A percentile compares a stretch with the other conserved stretches of the same genome.
These are phyloP conservation scores for Venturia asperata DNA, from an alignment of 2,329 filamentous ascomycete genomes.

Conservation along the genomic window DNA sequence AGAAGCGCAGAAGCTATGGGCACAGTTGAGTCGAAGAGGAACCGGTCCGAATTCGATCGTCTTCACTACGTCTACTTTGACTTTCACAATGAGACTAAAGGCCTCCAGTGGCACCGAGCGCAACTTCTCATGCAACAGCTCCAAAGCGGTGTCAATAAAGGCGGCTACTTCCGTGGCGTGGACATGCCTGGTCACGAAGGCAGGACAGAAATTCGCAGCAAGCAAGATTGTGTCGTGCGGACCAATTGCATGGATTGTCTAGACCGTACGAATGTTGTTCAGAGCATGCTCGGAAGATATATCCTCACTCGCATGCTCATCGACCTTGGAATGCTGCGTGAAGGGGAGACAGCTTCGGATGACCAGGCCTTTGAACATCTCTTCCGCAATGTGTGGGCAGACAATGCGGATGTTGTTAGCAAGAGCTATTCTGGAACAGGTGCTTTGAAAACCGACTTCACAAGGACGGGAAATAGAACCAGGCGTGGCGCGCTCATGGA, in stretches of 20 bases:
- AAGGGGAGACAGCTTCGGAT: conserved; percentile 70
- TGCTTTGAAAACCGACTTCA: conserved; percentile 96
- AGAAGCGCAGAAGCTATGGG: conserved; percentile 73
- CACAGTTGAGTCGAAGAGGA: conserved; percentile 58
- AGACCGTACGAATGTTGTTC: conserved; percentile 94
- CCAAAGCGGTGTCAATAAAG: conserved; percentile 64
- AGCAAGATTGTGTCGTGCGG: conserved; percentile 83
- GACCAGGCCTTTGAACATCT: conserved; percentile 78
- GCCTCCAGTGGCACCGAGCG: conserved; percentile 85
- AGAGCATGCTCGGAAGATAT: conserved; percentile 91
- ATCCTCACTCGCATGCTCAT: conserved; percentile 81
- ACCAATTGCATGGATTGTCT: conserved; percentile 99
- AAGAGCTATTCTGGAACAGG: conserved; percentile 91
- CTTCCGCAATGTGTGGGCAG: conserved; percentile 97
- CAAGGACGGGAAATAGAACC: conserved; percentile 83
- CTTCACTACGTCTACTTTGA: conserved; percentile 98
- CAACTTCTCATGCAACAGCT: conserved; percentile 79
- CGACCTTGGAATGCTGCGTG: conserved; percentile 70
- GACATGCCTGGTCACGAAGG: conserved; percentile 72
- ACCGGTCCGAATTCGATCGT: conserved; percentile 62
- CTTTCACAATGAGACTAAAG: conserved; percentile 96
- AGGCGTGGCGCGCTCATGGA: conserved; percentile 80
- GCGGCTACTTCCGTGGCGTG: conserved; percentile 87
- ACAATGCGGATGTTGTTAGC: conserved; percentile 94
- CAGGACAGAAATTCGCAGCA: conserved; percentile 68